These are phyloP conservation scores for Coemansia sp. DNA, from an alignment of 192 early-diverging fungal genomes.

Conservation along the genomic window DNA sequence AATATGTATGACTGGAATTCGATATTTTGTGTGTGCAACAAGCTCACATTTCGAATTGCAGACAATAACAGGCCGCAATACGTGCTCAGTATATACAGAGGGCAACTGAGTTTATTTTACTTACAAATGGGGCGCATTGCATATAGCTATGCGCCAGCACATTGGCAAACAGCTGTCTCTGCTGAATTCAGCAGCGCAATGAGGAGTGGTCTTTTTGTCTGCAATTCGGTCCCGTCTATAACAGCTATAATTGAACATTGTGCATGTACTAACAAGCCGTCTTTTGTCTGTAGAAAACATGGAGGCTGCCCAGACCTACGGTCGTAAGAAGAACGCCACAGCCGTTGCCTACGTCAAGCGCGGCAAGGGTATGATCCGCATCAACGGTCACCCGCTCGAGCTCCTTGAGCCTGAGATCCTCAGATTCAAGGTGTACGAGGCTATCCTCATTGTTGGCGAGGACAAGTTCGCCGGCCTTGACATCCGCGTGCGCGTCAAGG, in stretches of 20 bases:
- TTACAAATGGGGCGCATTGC: no score
- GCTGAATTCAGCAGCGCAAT: background rate
- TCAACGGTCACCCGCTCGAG: conserved; percentile 96
- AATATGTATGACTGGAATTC: background rate
- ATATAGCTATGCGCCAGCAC: background rate
- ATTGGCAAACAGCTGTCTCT: background rate
- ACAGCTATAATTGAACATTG: background rate
- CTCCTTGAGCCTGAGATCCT: conserved; percentile 96
- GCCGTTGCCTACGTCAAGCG: conserved; percentile 99
- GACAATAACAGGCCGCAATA: background rate
- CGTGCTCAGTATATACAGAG: no score
- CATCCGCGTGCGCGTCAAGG: conserved; percentile 94
- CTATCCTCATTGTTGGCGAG: conserved; percentile 92
- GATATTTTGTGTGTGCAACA: background rate
- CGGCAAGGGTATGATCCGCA: conserved; percentile 94
- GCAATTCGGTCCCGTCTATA: background rate
- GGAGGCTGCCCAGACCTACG: conserved; percentile 58
- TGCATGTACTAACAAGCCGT: background rate
- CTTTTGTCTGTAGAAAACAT: conserved; percentile 41
- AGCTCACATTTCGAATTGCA: background rate
- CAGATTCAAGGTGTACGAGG: conserved; percentile 98
- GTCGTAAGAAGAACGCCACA: conserved; percentile 93
- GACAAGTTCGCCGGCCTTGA: conserved; percentile 95
- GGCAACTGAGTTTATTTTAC: no score
- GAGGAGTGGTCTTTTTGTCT: conserved; percentile 1